Evolutionary conservation across 352 stramenopile species (phyloP).

Genomic region (Pythium monospermum): DNA sequence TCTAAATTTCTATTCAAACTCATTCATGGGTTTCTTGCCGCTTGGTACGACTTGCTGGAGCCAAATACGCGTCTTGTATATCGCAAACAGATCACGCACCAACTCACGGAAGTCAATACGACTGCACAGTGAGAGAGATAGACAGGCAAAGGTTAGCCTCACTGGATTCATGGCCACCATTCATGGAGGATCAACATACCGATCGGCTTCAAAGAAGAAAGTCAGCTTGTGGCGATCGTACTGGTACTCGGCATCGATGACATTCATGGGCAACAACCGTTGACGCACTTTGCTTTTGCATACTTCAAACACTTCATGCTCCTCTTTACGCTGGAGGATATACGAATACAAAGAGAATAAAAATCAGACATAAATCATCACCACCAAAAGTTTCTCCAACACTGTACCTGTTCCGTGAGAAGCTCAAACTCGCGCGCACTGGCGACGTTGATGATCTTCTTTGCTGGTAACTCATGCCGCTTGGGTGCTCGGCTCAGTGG

Average conservation of each 20-base stretch:
- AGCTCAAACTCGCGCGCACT: conserved; percentile 91
- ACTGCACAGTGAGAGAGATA: conserved; percentile 20
- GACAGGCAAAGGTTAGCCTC: no score
- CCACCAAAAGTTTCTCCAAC: no score
- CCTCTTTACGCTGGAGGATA: conserved; percentile 87
- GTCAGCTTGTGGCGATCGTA: conserved; percentile 98
- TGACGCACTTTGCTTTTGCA: conserved; percentile 95
- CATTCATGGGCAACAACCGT: conserved; percentile 93
- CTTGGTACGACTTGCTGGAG: conserved; percentile 92
- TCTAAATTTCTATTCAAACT: conserved; percentile 29
- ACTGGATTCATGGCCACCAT: no score
- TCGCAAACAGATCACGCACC: conserved; percentile 96
- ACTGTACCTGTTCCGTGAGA: conserved; percentile 75
- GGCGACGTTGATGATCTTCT: conserved; percentile 92
- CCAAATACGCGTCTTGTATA: conserved; percentile 99
- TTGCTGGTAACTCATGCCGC: conserved; percentile 70
- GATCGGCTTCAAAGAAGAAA: conserved; percentile 98
- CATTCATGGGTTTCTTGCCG: conserved; percentile 60
- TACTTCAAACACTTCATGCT: conserved; percentile 95
- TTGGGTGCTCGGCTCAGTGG: conserved; percentile 43
- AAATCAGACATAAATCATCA: no score
- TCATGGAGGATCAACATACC: conserved; percentile 32
- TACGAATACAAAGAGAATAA: no score
- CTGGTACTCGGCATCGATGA: conserved; percentile 98
- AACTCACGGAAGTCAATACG: conserved; percentile 98